phyloP scores from a whole-genome alignment of 352 stramenopile species.

The Elongisporangium anandrum region DNA sequence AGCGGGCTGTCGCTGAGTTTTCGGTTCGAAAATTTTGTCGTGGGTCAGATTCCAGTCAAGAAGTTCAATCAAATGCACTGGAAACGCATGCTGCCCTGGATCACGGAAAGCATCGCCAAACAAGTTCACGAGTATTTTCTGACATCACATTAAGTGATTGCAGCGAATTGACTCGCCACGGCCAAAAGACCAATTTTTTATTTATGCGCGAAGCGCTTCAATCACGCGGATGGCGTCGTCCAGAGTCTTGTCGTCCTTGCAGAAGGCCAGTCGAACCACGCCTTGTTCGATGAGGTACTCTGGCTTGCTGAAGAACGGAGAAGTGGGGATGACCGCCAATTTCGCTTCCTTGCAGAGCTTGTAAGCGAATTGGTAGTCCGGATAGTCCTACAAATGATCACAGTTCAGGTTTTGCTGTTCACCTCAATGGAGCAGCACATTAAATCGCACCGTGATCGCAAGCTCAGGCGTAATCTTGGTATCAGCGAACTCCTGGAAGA shows the following conservation, averaged over 20 bases:
- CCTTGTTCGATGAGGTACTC: conserved; percentile 78
- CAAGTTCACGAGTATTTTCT: conserved; percentile 43
- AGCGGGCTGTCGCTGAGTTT: conserved; percentile 73
- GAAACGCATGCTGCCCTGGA: conserved; percentile 81
- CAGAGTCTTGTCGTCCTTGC: conserved; percentile 94
- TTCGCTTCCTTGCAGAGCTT: conserved; percentile 89
- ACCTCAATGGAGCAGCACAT: neutral
- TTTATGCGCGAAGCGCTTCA: conserved; percentile 30
- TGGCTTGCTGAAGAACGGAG: conserved; percentile 88
- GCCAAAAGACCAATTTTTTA: conserved; percentile 3
- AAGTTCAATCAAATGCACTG: conserved; percentile 87
- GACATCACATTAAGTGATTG: conserved; percentile 1
- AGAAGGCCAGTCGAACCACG: conserved; percentile 93
- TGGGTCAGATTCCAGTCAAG: conserved; percentile 52
- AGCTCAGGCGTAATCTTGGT: conserved; percentile 48
- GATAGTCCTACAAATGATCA: conserved; percentile 46
- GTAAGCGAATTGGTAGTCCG: conserved; percentile 86
- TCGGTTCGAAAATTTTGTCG: conserved; percentile 66
- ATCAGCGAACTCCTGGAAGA: conserved; percentile 68
- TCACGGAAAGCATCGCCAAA: conserved; percentile 50
- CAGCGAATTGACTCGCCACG: neutral
- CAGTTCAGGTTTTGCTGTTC: neutral
- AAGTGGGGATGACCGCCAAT: conserved; percentile 92
- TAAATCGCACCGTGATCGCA: neutral
- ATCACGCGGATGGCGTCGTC: conserved; percentile 83